Base-by-base conservation (phyloP, 2,329 filamentous ascomycete genomes). In the Botryotinia calthae region DNA sequence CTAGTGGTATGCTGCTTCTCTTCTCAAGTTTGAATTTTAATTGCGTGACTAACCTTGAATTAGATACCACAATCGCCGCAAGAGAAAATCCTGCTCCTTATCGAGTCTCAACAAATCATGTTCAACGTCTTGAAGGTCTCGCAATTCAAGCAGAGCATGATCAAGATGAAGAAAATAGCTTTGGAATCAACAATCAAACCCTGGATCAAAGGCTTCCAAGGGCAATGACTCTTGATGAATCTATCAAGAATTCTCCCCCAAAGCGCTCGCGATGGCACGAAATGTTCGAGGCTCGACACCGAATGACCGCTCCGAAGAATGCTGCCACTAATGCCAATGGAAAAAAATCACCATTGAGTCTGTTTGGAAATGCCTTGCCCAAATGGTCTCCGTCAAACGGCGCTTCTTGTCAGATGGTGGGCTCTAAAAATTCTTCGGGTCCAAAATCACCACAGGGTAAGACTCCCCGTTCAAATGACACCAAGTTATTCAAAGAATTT, bases 231-330 rank as follows among this genome's bases (percentile, higher is more conserved):
- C 37, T 68, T 25, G 48, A 56, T 3, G 20, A 44, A 14, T 28
- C 65, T 9, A 18, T 68, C 34, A 68, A 68, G 6, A 14, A 9
- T 10, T 56, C n/a, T 31, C 37, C 65, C 9, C 65, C 48, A 25
- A 68, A 56, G n/a, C 65, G 65, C n/a, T 68, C 65, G 14, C 65
- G 65, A 10, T 56, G 65, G 65, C 37, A 40, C 12, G 65, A 68
- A 14, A 31, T 68, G n/a, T 68, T 68, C 34, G 65, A 68, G 14
- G 22, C 65, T 25, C 25, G 34, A 25, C 34, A 68, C 28, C n/a
- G 37, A 18, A 44, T 22, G 4, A 2, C 4, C 25, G 37, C 37
- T 0, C n/a, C n/a, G 4, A 6, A 51, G 2, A 10, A 9, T 18
- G 16, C 46, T 46, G 7, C 14, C 5, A 42, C 10, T 1, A 42